A percentile compares a stretch with the other conserved stretches of the same genome.
phyloP scores from a whole-genome alignment of 768 basidiomycete species.

The Tulasnella sp. region DNA sequence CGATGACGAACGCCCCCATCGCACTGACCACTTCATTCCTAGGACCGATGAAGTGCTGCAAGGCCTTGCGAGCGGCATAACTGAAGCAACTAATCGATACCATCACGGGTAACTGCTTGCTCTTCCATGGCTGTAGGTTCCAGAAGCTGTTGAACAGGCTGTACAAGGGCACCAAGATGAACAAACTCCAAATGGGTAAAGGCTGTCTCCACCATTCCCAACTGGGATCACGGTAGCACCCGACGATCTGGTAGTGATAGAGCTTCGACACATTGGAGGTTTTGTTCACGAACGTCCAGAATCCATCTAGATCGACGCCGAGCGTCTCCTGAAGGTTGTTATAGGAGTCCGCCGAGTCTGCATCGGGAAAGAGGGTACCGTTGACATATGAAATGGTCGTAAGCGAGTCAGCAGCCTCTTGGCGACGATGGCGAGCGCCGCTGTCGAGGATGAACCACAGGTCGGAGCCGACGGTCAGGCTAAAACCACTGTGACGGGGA shows the following conservation, averaged over 20 bases:
- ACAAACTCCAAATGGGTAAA: conserved; percentile 73
- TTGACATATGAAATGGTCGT: conserved; percentile 48
- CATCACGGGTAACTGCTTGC: conserved; percentile 75
- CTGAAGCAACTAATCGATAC: conserved; percentile 75
- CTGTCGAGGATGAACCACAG: conserved; percentile 69
- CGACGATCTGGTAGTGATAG: conserved; percentile 53
- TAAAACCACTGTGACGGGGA: conserved; percentile 54
- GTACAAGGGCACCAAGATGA: conserved; percentile 72
- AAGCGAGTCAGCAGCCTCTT: conserved; percentile 54
- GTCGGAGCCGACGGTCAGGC: conserved; percentile 78
- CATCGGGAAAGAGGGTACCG: conserved; percentile 58
- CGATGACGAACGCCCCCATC: conserved; percentile 66
- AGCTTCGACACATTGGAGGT: conserved; percentile 37
- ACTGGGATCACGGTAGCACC: conserved; percentile 64
- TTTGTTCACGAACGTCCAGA: conserved; percentile 29
- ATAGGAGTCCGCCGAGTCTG: conserved; percentile 49
- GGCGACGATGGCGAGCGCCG: conserved; percentile 43
- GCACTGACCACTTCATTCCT: conserved; percentile 76
- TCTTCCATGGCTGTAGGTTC: conserved; percentile 72
- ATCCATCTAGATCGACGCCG: conserved; percentile 42
- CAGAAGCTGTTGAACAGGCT: conserved; percentile 66
- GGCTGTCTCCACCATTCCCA: conserved; percentile 74
- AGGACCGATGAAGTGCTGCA: conserved; percentile 80
- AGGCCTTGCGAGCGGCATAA: conserved; percentile 73
- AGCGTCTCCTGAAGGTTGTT: conserved; percentile 51